Evolutionary conservation across 768 basidiomycete species (phyloP).

Genomic region (Kwoniella sp.): DNA sequence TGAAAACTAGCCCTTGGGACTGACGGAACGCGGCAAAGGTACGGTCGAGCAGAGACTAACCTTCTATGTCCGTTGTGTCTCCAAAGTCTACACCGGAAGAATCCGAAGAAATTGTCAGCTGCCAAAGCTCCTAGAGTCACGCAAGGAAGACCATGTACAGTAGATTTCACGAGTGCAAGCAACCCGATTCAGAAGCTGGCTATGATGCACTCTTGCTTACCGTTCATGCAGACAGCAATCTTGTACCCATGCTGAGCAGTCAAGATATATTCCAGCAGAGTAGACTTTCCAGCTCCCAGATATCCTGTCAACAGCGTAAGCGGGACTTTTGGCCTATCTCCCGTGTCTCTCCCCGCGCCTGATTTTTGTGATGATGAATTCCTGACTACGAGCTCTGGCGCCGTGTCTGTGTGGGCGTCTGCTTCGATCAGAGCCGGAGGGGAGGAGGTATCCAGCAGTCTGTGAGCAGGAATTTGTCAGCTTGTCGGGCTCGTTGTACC

Average conservation of each 20-base stretch:
- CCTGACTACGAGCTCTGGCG: background rate
- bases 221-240: constrained; percentile 98
- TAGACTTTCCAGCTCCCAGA: constrained; percentile 87
- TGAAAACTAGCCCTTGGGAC: too few relatives aligned
- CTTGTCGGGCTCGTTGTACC: background rate
- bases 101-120: background rate
- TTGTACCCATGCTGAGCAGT: constrained; percentile 91
- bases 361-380: background rate
- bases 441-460: constrained; percentile 16
- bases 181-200: too few relatives aligned
- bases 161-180: too few relatives aligned
- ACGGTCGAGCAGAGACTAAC: constrained; percentile 62
- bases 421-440: constrained; percentile 1
- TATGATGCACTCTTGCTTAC: constrained; percentile 54
- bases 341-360: background rate
- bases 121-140: background rate
- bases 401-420: background rate
- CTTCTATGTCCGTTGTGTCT: constrained; percentile 94
- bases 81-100: constrained; percentile 65
- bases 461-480: constrained; percentile 3
- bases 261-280: constrained; percentile 86
- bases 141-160: background rate
- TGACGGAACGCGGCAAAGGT: too few relatives aligned
- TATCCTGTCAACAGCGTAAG: constrained; percentile 95
- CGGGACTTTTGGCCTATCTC: constrained; percentile 62